Base-by-base conservation (phyloP, 139 green algal genomes). In the Chlorella sp. region DNA sequence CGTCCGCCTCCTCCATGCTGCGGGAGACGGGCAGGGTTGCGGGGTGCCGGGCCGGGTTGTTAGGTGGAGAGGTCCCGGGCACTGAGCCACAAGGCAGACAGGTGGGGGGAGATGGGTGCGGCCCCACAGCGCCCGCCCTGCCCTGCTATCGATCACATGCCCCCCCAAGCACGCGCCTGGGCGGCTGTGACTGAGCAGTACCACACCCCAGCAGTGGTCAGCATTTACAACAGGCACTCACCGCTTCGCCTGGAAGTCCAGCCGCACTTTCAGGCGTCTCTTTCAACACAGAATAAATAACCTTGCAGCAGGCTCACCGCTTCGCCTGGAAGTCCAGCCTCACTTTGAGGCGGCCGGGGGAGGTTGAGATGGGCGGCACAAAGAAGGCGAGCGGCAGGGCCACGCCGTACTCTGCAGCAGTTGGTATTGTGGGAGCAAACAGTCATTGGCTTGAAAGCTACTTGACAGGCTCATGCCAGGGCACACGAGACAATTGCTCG, bases 321-420 rank as follows among this genome's bases (percentile, higher is more conserved):
- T 38, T 82, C 40, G 54, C 38, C 76, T 82, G 58, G 48, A 82
- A 48, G 58, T 82, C 76, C 58, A 82, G 76, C 24, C 40, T n/a
- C 19, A 82, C 36, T 26, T 58, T 41, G 40, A 82, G 76, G 56
- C 54, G 76, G n/a, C 76, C 76, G 38, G 56, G 56, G 14, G 26
- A 41, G 34, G 2, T 13, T 38, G 22, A 60, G 76, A 82, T 73
- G 76, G 76, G 76, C 19, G 76, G 46, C 76, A 82, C 56, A 58
- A 73, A 82, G 76, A 73, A 82, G 56, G 76, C 76, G 26, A 82
- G 76, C 38, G 76, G 76, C 76, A 82, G 76, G 56, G 38, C 54
- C 7, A 82, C 56, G 38, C 28, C 36, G 34, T 73, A 68, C 58
- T 73, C 76, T 82, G 75, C 32, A 41, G 74, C 17, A 46, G 17